Evolutionary conservation across 805 yeast genomes (phyloP).

Genomic region (Wickerhamiella sergipiensis): DNA sequence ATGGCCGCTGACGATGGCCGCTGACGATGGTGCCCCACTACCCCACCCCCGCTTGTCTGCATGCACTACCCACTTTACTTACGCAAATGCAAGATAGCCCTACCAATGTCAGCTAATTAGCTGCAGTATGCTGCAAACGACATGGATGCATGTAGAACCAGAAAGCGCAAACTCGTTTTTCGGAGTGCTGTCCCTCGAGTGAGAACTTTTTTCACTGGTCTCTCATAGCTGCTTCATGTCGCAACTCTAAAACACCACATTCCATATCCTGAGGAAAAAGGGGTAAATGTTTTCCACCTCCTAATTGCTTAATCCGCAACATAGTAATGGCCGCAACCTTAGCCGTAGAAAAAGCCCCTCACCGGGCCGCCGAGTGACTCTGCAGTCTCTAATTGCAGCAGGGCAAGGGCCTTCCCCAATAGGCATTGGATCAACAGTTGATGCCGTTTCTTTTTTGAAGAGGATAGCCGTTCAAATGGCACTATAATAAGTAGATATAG

Average conservation of each 20-base stretch:
- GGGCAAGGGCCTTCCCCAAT: not conserved
- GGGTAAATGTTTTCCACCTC: not conserved
- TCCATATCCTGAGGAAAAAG: not conserved
- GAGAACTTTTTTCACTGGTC: no score
- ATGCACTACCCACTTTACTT: not conserved
- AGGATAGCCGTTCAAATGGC: no score
- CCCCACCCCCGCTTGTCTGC: not conserved
- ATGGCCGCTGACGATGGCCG: no score
- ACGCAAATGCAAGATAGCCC: not conserved
- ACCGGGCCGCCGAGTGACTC: not conserved
- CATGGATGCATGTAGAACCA: not conserved
- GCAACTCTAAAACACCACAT: not conserved
- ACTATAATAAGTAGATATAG: no score
- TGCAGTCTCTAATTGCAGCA: not conserved
- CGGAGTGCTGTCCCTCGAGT: no score
- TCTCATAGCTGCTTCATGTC: not conserved
- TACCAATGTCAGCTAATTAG: not conserved
- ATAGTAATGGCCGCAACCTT: not conserved
- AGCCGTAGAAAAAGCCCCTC: not conserved
- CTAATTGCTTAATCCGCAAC: not conserved
- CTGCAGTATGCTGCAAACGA: not conserved
- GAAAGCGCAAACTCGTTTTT: no score
- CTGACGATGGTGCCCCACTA: not conserved
- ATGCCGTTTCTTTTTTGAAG: no score
- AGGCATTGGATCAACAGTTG: no score